phyloP scores from a whole-genome alignment of 2,329 filamentous ascomycete species.

The Escovopsis sp. region DNA sequence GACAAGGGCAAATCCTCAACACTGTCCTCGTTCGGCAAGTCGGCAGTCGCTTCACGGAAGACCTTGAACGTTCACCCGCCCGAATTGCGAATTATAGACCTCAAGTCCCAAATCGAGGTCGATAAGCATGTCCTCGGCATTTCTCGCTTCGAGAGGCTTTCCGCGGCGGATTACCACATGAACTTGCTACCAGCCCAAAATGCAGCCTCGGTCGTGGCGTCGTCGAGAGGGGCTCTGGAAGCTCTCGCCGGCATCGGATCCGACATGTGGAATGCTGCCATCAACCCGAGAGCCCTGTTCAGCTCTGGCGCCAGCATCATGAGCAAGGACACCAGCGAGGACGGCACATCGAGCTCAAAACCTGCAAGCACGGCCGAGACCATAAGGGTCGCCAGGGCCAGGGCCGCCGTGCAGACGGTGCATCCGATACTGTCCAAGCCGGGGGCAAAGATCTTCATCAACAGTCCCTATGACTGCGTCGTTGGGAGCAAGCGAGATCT shows the following conservation, averaged over 20 bases:
- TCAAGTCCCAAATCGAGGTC: conserved; percentile 71
- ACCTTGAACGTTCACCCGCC: conserved; percentile 71
- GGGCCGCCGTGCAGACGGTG: conserved; percentile 20
- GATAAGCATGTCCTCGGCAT: conserved; percentile 78
- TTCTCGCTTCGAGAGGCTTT: conserved; percentile 73
- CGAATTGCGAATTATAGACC: conserved; percentile 81
- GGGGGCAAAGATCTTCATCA: conserved; percentile 69
- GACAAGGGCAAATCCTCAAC: conserved; percentile 30
- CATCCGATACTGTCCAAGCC: conserved; percentile 42
- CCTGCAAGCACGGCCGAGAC: conserved; percentile 20
- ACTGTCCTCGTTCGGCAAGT: conserved; percentile 38
- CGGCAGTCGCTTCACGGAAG: conserved; percentile 50
- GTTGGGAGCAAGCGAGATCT: conserved; percentile 78
- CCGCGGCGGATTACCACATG: conserved; percentile 84
- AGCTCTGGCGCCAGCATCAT: conserved; percentile 69
- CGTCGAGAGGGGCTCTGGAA: conserved; percentile 61
- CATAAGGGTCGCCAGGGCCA: conserved; percentile 14
- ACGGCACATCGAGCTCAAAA: conserved; percentile 32
- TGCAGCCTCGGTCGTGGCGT: conserved; percentile 48
- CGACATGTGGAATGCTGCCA: conserved; percentile 81
- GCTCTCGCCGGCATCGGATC: conserved; percentile 55
- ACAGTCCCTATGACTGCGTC: conserved; percentile 95
- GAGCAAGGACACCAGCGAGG: conserved; percentile 47
- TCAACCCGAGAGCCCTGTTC: conserved; percentile 77
- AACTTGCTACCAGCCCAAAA: conserved; percentile 62